Evolutionary conservation across 2,329 filamentous ascomycete genomes (phyloP).

Genomic region (Fusarium sp.): DNA sequence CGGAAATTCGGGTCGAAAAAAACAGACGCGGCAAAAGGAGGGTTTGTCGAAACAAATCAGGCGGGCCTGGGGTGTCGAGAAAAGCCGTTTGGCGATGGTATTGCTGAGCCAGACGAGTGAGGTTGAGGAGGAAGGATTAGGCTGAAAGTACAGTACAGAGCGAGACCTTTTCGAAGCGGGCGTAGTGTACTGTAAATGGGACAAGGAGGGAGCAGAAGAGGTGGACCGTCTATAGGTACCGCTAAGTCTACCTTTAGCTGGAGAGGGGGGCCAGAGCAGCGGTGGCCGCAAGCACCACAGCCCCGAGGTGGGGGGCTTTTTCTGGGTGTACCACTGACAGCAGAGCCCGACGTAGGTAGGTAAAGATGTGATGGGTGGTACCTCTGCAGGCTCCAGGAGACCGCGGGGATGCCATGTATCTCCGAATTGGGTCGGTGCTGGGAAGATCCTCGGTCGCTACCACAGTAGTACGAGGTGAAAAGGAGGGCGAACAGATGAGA

Average conservation of each 20-base stretch:
- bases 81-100: conserved; percentile 26
- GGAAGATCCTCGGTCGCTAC: conserved; percentile 36
- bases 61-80: conserved; percentile 28
- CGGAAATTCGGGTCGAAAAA: conserved; percentile 4
- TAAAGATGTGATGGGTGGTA: not conserved
- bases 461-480: conserved; percentile 27
- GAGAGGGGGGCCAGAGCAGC: conserved; percentile 27
- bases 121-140: conserved; percentile 19
- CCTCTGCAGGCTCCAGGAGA: conserved; percentile 11
- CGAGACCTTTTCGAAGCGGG: conserved; percentile 34
- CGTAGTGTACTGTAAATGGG: conserved; percentile 31
- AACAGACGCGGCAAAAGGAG: conserved; percentile 9
- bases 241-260: not conserved
- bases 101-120: conserved; percentile 20
- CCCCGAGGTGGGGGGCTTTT: conserved; percentile 19
- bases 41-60: conserved; percentile 13
- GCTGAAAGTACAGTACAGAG: conserved; percentile 30
- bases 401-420: conserved; percentile 29
- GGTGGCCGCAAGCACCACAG: conserved; percentile 32
- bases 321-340: conserved; percentile 17
- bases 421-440: conserved; percentile 26
- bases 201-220: not conserved
- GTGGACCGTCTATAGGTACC: conserved; percentile 17
- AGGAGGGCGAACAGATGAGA: conserved; percentile 41
- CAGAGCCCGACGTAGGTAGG: not conserved